A percentile compares a stretch with the other conserved stretches of the same genome.
These are phyloP conservation scores for Suillus tomentosus DNA, from an alignment of 768 basidiomycete genomes.

Conservation along the genomic window DNA sequence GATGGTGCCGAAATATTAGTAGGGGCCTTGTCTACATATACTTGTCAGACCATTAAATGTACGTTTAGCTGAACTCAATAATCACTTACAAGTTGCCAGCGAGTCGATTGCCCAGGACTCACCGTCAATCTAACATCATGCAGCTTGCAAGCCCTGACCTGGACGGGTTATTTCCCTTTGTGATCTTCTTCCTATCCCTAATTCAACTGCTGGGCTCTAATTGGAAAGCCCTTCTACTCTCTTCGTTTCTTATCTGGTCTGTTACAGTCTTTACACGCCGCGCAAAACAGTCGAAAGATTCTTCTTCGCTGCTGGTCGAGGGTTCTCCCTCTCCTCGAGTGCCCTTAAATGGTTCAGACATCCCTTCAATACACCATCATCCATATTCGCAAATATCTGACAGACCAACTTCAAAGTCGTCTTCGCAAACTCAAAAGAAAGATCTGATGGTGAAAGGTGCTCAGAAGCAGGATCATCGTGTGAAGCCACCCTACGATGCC, in stretches of 20 bases:
- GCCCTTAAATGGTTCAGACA: conserved; percentile 6
- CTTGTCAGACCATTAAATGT: neutral
- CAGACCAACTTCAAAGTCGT: conserved; percentile 4
- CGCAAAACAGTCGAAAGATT: conserved; percentile 4
- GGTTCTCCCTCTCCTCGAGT: neutral
- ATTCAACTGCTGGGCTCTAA: neutral
- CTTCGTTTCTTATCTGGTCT: conserved; percentile 13
- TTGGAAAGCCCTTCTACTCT: conserved; percentile 7
- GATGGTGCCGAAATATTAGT: neutral
- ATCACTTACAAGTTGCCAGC: neutral
- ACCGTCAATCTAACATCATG: neutral
- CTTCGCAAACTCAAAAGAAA: conserved; percentile 9
- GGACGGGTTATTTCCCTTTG: neutral
- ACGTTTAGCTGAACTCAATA: neutral
- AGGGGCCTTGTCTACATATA: neutral
- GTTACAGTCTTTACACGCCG: neutral
- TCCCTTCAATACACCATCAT: conserved; percentile 24
- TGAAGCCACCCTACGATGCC: conserved; percentile 62
- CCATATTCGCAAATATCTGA: conserved; percentile 15
- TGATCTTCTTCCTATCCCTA: neutral
- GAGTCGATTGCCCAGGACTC: neutral
- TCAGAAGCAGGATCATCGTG: conserved; percentile 20
- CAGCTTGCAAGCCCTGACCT: neutral
- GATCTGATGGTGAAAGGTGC: conserved; percentile 8
- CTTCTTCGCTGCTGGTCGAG: neutral